Evolutionary conservation across 164 flowering plant genomes (phyloP).

Genomic region (Annona squamosa): DNA sequence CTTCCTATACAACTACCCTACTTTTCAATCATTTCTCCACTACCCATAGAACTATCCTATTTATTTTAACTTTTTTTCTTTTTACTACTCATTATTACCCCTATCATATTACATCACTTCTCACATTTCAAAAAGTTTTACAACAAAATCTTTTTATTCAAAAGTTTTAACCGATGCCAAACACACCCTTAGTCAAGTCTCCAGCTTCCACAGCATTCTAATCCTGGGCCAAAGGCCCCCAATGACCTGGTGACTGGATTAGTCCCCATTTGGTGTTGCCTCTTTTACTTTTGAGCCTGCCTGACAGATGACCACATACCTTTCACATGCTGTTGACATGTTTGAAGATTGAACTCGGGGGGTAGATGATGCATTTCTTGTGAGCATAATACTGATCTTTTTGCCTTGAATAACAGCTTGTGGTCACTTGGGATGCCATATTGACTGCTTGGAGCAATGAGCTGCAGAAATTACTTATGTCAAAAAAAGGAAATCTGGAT

Average conservation of each 20-base stretch:
- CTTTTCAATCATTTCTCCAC: too few relatives aligned
- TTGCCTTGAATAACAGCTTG: constrained; percentile 49
- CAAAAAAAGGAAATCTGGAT: constrained; percentile 14
- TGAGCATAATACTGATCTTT: neutral
- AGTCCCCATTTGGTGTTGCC: neutral
- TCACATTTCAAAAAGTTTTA: too few relatives aligned
- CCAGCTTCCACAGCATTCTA: too few relatives aligned
- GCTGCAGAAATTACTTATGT: constrained; percentile 31
- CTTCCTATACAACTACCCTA: too few relatives aligned
- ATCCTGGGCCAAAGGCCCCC: neutral
- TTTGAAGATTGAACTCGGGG: neutral
- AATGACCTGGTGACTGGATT: neutral
- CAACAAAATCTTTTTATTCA: too few relatives aligned
- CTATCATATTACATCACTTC: too few relatives aligned
- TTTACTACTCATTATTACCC: too few relatives aligned
- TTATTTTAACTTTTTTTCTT: too few relatives aligned
- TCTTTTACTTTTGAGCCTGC: neutral
- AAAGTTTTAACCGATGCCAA: too few relatives aligned
- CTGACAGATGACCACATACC: neutral
- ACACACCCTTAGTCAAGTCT: too few relatives aligned
- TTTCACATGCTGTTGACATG: neutral
- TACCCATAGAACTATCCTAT: too few relatives aligned
- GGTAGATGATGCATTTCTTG: neutral
- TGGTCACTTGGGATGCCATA: constrained; percentile 92
- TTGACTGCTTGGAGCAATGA: constrained; percentile 48